Evolutionary conservation across 2,329 filamentous ascomycete species (phyloP).

Genomic region (Chaetomium sp.): DNA sequence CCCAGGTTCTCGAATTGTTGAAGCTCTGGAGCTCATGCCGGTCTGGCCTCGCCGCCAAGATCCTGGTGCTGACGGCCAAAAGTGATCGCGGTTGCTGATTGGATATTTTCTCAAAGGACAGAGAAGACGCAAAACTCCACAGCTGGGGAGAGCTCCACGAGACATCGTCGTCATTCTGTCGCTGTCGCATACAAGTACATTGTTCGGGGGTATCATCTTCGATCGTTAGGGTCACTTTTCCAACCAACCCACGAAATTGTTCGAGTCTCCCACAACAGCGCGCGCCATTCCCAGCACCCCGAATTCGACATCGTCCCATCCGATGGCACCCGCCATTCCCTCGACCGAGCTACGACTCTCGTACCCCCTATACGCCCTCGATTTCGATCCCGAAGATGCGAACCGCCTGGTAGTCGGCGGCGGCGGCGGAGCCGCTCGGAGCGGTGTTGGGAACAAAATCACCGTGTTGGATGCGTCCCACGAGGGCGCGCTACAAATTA

Average conservation of each 20-base stretch:
- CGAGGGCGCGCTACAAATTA: conserved; percentile 63
- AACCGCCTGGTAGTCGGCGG: conserved; percentile 79
- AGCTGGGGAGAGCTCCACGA: not conserved
- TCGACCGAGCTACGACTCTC: conserved; percentile 67
- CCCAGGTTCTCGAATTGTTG: not conserved
- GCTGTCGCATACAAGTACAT: not conserved
- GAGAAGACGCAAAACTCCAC: conserved; percentile 18
- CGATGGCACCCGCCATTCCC: conserved; percentile 43
- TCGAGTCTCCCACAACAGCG: not conserved
- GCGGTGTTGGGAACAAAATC: conserved; percentile 85
- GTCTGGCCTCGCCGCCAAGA: conserved; percentile 4
- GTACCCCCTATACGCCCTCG: conserved; percentile 85
- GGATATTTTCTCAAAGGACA: conserved; percentile 15
- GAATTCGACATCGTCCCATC: not conserved
- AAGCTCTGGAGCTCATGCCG: conserved; percentile 13
- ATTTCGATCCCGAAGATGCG: conserved; percentile 81
- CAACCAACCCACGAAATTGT: not conserved
- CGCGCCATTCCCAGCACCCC: not conserved
- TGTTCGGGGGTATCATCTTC: not conserved
- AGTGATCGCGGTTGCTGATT: conserved; percentile 9
- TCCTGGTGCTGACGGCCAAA: not conserved
- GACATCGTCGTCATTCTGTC: conserved; percentile 7
- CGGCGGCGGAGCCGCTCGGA: conserved; percentile 80
- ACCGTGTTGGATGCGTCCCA: conserved; percentile 71
- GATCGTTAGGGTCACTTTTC: not conserved